Conservation (phyloP, 768 basidiomycete species). For the Mycena metata region DNA sequence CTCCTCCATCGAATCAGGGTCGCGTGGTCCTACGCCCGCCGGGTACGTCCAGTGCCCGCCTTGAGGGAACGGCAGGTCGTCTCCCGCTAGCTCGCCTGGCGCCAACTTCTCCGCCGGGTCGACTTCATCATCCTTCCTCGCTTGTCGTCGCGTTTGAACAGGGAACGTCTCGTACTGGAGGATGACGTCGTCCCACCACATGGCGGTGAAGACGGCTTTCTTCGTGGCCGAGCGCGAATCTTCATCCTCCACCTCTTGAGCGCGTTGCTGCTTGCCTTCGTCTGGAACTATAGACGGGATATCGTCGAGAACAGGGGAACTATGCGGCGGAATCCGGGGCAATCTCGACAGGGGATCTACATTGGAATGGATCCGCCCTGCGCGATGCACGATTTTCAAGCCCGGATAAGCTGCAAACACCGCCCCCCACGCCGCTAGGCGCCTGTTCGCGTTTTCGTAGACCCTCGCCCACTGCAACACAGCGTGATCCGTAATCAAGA, state of each 20-base stretch:
- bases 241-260: not conserved
- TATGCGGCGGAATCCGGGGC: constrained; percentile 1
- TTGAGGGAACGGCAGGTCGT: constrained; percentile 1
- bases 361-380: constrained; percentile 47
- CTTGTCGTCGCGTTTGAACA: not conserved
- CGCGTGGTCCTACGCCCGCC: not conserved
- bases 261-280: not conserved
- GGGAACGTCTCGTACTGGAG: not conserved
- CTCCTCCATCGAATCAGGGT: not conserved
- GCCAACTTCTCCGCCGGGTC: not conserved
- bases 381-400: constrained; percentile 44
- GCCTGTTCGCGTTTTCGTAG: too few relatives aligned
- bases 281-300: constrained; percentile 7
- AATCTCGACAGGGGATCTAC: constrained; percentile 25
- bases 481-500: not conserved
- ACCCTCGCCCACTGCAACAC: not conserved
- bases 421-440: constrained; percentile 25
- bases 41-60: constrained; percentile 3
- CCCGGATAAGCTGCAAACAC: constrained; percentile 44
- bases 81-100: too few relatives aligned
- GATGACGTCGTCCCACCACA: constrained; percentile 10
- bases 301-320: not conserved
- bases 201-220: not conserved
- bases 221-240: not conserved
- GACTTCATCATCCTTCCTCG: too few relatives aligned